These are phyloP conservation scores for Rubia tinctorum DNA, from an alignment of 305 asterid genomes.

Conservation along the genomic window DNA sequence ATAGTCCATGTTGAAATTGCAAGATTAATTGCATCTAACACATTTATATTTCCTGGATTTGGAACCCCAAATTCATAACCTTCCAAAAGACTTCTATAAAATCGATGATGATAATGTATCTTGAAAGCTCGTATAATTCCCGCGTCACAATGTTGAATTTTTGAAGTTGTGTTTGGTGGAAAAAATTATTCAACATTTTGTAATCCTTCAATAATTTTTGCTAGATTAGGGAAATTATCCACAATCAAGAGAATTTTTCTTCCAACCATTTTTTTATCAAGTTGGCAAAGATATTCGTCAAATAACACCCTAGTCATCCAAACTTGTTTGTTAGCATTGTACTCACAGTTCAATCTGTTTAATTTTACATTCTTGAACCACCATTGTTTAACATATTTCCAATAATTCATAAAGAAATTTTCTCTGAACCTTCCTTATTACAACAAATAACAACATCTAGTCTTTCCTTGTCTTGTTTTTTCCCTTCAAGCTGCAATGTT, in stretches of 20 bases:
- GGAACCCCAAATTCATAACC: not conserved
- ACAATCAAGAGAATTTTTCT: too few relatives aligned
- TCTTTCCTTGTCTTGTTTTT: not conserved
- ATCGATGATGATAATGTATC: not conserved
- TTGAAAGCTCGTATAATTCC: not conserved
- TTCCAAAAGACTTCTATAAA: not conserved
- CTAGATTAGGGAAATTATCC: conserved; percentile 1
- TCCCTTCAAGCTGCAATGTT: not conserved
- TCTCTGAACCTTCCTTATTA: not conserved
- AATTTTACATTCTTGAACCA: not conserved
- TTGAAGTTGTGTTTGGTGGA: conserved; percentile 9
- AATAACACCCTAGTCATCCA: too few relatives aligned
- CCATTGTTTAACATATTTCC: not conserved
- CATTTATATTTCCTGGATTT: not conserved
- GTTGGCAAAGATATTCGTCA: not conserved
- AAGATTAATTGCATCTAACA: not conserved
- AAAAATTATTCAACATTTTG: not conserved
- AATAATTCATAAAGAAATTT: not conserved
- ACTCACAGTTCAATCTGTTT: too few relatives aligned
- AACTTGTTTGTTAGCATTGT: too few relatives aligned
- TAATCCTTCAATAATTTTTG: conserved; percentile 7
- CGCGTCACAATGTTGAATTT: not conserved
- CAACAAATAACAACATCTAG: not conserved
- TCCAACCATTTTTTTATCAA: too few relatives aligned
- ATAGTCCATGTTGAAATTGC: not conserved